Conservation (phyloP, 73 alveolate species). For the Tetrahymena thermophila region DNA sequence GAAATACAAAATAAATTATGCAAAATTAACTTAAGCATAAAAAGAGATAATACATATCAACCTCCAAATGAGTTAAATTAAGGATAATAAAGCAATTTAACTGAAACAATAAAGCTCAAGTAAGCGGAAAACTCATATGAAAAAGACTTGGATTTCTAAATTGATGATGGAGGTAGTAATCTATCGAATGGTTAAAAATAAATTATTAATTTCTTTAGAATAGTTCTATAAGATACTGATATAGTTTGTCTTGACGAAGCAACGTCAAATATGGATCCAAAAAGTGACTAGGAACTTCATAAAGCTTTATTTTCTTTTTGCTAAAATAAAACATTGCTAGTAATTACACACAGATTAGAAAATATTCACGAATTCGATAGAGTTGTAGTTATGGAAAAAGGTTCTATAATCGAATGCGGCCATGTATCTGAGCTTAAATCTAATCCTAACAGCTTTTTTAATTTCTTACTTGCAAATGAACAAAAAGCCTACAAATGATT, state of each 20-base stretch:
- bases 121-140: neutral
- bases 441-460: neutral
- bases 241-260: constrained; percentile 73
- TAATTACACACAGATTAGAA: constrained; percentile 32
- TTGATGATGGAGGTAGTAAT: constrained; percentile 62
- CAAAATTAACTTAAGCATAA: neutral
- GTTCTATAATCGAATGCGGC: constrained; percentile 16
- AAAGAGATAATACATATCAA: neutral
- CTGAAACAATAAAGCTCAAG: neutral
- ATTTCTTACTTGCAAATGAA: neutral
- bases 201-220: constrained; percentile 67
- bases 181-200: constrained; percentile 68
- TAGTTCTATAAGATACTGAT: constrained; percentile 49
- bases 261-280: constrained; percentile 66
- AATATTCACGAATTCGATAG: constrained; percentile 27
- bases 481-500: neutral
- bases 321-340: constrained; percentile 26
- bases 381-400: constrained; percentile 26
- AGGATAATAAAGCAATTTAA: neutral
- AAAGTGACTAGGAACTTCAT: constrained; percentile 62
- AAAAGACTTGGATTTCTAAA: constrained; percentile 43
- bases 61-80: neutral
- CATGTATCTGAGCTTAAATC: neutral
- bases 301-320: constrained; percentile 24
- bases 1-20: constrained; percentile 49